Base-by-base conservation (phyloP, 2,329 filamentous ascomycete genomes). In the Exophiala spinifera region DNA sequence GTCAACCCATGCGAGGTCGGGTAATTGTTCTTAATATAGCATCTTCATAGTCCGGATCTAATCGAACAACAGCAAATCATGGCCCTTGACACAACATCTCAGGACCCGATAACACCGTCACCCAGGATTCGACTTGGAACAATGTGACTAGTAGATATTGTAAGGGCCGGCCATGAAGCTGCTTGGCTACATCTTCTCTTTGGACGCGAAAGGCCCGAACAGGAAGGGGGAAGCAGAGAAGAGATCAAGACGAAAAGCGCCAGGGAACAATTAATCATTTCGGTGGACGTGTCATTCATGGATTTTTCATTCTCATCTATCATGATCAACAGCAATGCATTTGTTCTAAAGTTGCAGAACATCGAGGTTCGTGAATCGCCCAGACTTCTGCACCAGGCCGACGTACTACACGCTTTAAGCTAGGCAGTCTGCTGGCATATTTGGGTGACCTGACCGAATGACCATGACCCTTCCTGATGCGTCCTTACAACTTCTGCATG, bases 41-140 rank as follows among this genome's bases (percentile, higher is more conserved):
- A 42, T 31, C 25, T 31, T 31, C 20, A 43, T 6, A 45, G 31
- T 55, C 55, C 55, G 55, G 55, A 54, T 52, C 55, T 58, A 58
- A 34, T 40, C 49, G 42, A 48, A 46, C 43, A 10, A 2, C 55
- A 42, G 33, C 55, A 45, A 55, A 58, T 58, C 55, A 58, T 52
- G 51, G 37, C 23, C 17, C 47, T 23, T 36, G 33, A 31, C 42
- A 51, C 42, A 51, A 55, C 55, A 51, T 58, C 55, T 58, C 55
- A 55, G n/a, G 51, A 54, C 53, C 40, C 44, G 37, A 50, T 44
- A 44, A 50, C 23, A 21, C 25, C 14, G 21, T 31, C 23, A 28
- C 39, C 31, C 11, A 23, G 15, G 8, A 19, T 20, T 20, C 13
- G 17, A 42, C 39, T 21, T 6, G 17, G 39, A 13, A 14, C 10